A percentile compares a stretch with the other conserved stretches of the same genome.
phyloP scores from a whole-genome alignment of 2,329 filamentous ascomycete genomes.

The Akanthomyces muscarius region DNA sequence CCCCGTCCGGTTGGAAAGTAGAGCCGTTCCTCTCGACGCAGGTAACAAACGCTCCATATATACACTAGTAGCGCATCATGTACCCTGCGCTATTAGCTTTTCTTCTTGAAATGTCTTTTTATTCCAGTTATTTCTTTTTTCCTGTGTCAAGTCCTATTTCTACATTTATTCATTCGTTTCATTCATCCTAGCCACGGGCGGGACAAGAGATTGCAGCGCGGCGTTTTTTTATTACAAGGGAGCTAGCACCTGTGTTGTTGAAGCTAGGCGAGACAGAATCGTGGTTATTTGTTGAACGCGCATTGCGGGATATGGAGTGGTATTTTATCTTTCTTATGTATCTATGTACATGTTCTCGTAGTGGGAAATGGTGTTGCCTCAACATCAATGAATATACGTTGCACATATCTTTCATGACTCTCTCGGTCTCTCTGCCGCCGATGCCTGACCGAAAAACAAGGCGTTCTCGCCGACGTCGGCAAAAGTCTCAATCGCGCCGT shows the following conservation, averaged over 20 bases:
- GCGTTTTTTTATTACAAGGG: slow-evolving; percentile 18
- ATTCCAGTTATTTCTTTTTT: neutral
- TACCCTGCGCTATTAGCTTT: neutral
- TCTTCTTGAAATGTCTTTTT: slow-evolving; percentile 9
- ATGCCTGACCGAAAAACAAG: neutral
- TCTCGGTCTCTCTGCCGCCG: neutral
- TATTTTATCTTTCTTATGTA: neutral
- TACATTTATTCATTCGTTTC: slow-evolving; percentile 18
- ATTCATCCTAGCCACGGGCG: slow-evolving; percentile 16
- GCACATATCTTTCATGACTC: neutral
- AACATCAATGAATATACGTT: slow-evolving; percentile 9
- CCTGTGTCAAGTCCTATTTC: neutral
- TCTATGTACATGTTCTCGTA: slow-evolving; percentile 1
- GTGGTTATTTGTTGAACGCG: neutral
- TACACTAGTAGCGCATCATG: neutral
- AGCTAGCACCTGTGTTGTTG: neutral
- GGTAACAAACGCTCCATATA: slow-evolving; percentile 16
- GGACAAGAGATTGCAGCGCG: slow-evolving; percentile 22
- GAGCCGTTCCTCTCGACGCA: slow-evolving; percentile 15
- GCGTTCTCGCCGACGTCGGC: neutral
- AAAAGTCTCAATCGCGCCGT: neutral
- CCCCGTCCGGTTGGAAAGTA: slow-evolving; percentile 35
- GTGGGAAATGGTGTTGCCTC: neutral
- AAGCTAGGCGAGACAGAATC: neutral
- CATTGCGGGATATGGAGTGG: neutral